Base-by-base conservation (phyloP, 106 monocot genomes). In the Dendrobium officinale region DNA sequence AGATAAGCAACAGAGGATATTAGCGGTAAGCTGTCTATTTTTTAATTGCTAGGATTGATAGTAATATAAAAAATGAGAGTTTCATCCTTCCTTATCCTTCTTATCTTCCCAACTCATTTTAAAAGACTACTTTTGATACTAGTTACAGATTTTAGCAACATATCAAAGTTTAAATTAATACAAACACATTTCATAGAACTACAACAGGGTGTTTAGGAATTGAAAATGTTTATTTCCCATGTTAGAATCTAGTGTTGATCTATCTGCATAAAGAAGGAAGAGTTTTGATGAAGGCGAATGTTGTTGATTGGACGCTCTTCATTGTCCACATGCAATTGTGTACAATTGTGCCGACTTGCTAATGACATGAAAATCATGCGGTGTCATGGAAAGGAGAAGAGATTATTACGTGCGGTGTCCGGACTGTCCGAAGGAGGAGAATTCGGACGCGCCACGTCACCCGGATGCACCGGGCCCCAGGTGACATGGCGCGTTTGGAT, bases 1-100 rank as follows among this genome's bases (percentile, higher is more conserved):
- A 70, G 87, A 88, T 51, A 91, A 91, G n/a, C 91, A 91, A 67
- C 85, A 91, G 49, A 26, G 83, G 42, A 87, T 91, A 85, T 74
- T 89, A 44, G 85, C 86, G 27, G 91, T 91, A 88, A 86, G 86
- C 82, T 27, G 37, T 33, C 79, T 17, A 6, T 19, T 67, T 67
- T 67, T 42, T 67, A 19, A 43, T 44, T 44, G 42, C 5, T 19
- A 44, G 2, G 72, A 42, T 43, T 61, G 11, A 44, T 44, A 42
- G 74, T 20, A 44, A 20, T 19, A 74, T 4, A 74, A 44, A 42
- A 44, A 29, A 74, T 42, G 43, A 74, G 15, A 44, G 41, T 43
- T 74, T 74, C 43, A 44, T 74, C 5, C 1, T 74, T 74, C 20
- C 8, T 72, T 72, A 40, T 5, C 72, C 37, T 72, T 72, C 27